Percentiles rank a stretch among this genome's conserved stretches.
phyloP scores from a whole-genome alignment of 129 eudicot species.

The Smallanthus sonchifolius region DNA sequence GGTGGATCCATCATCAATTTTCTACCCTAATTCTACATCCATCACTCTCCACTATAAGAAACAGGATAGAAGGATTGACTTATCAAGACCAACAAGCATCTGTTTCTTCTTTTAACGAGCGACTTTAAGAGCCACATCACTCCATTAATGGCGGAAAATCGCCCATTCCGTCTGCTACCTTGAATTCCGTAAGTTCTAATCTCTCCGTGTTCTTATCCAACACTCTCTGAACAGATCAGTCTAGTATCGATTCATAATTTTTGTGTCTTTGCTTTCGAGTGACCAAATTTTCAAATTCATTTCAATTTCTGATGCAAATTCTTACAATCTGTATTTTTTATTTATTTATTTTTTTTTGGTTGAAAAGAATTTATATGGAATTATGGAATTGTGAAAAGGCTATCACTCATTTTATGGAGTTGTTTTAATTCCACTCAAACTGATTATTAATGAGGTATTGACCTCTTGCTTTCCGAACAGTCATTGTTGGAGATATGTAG shows the following conservation, averaged over 20 bases:
- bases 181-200: background rate
- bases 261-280: background rate
- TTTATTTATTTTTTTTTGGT: background rate
- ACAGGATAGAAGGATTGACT: background rate
- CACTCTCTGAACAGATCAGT: background rate
- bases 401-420: background rate
- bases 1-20: slow-evolving; percentile 14
- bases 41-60: background rate
- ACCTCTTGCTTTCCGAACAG: background rate
- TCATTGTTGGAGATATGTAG: background rate
- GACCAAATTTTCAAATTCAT: slow-evolving; percentile 1
- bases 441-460: slow-evolving; percentile 5
- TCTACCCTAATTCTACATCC: background rate
- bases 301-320: background rate
- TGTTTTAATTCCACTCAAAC: slow-evolving; percentile 15
- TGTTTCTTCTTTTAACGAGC: background rate
- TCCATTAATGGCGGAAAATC: slow-evolving; percentile 7
- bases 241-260: background rate
- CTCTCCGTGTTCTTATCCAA: background rate
- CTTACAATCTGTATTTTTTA: background rate
- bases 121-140: background rate
- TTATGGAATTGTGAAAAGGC: background rate
- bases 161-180: background rate
- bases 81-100: background rate
- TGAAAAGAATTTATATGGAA: background rate